Evolutionary conservation across 441 rosid species (phyloP), one percentile per base, ranked within the genome.

Genomic region (Gossypium laxum): DNA sequence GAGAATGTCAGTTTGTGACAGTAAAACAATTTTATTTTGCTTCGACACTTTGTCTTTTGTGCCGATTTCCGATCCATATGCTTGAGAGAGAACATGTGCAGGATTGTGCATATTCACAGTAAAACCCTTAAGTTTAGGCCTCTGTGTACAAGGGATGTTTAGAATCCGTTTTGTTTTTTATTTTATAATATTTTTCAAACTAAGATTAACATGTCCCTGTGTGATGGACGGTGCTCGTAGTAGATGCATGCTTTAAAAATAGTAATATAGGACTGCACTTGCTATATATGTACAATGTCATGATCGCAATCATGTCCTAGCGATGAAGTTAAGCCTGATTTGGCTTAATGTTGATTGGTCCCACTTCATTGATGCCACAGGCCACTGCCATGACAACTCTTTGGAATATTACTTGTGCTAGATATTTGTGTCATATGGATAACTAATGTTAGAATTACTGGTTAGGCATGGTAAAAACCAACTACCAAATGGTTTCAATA

Each of bases 221-320:
- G 5, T 38, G 28, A 7, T 34, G 56, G 34, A 58, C 68, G 10
- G 48, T 34, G 67, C 45, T 17, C 2, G n/a, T 7, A 30, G 64
- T 45, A 72, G 64, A 7, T 12, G 67, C 81, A 60, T 75, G 80
- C 72, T 28, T 15, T 77, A 15, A 74, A 26, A 45, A 61, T 61
- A 55, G 82, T 71, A 22, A 59, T 21, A 75, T 56, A 12, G 21
- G 69, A 38, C 69, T 38, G 38, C 10, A 68, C 18, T 11, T 72
- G 52, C 58, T 58, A 69, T 58, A 69, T 43, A n/a, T 47, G 48
- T 54, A 28, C 66, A 74, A 65, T 56, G 67, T 71, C 74, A 21
- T 67, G 18, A 73, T 68, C 75, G 59, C 50, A 54, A 43, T 58
- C 64, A 38, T 64, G 69, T 38, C 77, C 77, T 61, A 48, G 15